Conservation (phyloP, 177 flowering plant genomes). For the Vitis hybrid region DNA sequence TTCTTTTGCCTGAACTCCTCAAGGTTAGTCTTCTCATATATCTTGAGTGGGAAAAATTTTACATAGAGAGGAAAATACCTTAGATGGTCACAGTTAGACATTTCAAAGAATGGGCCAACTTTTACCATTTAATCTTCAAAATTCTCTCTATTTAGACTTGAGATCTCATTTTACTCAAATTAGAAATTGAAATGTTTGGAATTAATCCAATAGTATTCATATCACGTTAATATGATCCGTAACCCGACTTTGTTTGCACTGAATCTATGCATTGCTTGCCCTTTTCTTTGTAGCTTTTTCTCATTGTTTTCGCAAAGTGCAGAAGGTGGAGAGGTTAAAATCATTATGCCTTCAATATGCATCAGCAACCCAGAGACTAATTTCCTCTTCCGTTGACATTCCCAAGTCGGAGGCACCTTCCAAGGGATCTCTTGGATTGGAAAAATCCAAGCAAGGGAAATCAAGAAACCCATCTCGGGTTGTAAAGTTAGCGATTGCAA, state of each 20-base stretch:
- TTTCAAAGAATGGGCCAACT: background rate
- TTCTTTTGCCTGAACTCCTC: constrained; percentile 84
- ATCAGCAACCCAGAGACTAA: constrained; percentile 80
- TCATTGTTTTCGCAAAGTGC: constrained; percentile 21
- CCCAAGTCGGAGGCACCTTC: constrained; percentile 32
- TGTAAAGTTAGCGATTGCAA: constrained; percentile 33
- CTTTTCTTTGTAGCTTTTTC: constrained; percentile 1
- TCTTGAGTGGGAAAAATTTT: no score
- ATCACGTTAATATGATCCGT: no score
- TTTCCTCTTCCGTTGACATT: constrained; percentile 65
- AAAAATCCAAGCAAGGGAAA: constrained; percentile 42
- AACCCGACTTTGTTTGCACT: background rate
- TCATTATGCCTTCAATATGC: constrained; percentile 87
- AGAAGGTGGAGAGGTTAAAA: constrained; percentile 91
- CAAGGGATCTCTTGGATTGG: constrained; percentile 22
- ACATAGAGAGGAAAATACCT: no score
- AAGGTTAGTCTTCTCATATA: constrained; percentile 49
- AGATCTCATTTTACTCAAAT: background rate
- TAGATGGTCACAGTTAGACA: background rate
- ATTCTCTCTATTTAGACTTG: background rate
- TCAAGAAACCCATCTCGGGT: constrained; percentile 36
- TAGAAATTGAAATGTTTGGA: background rate
- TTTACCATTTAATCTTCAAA: background rate
- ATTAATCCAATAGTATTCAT: background rate
- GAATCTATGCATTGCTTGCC: background rate